phyloP scores from a whole-genome alignment of 805 yeast genomes.

The Torulaspora gathmanii region DNA sequence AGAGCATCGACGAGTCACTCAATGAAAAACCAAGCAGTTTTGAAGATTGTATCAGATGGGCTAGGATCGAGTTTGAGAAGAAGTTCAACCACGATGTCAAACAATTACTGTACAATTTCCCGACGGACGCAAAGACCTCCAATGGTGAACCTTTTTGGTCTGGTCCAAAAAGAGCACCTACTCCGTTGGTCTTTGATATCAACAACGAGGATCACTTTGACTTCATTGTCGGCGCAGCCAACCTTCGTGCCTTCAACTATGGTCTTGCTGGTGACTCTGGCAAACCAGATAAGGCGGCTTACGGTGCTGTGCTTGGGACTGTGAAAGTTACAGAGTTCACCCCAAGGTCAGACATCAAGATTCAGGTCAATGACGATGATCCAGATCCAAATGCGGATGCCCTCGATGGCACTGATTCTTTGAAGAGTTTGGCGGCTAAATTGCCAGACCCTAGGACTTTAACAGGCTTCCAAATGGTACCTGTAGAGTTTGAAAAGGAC shows the following conservation, averaged over 20 bases:
- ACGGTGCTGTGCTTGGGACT: slow-evolving; percentile 48
- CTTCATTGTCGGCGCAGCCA: slow-evolving; percentile 85
- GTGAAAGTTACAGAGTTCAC: slow-evolving; percentile 57
- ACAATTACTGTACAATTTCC: slow-evolving; percentile 91
- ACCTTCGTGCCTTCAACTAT: slow-evolving; percentile 82
- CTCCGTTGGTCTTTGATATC: slow-evolving; percentile 72
- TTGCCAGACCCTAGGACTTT: slow-evolving; percentile 85
- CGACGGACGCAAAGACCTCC: slow-evolving; percentile 85
- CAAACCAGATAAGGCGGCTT: slow-evolving; percentile 45
- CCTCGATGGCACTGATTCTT: slow-evolving; percentile 54
- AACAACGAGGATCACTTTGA: slow-evolving; percentile 72
- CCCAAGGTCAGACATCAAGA: slow-evolving; percentile 71
- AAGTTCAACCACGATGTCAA: slow-evolving; percentile 81
- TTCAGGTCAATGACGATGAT: slow-evolving; percentile 81
- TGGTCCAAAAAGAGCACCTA: slow-evolving; percentile 95
- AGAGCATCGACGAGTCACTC: slow-evolving; percentile 71
- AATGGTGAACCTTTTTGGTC: slow-evolving; percentile 95
- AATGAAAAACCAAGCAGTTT: slow-evolving; percentile 80
- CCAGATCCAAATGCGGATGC: slow-evolving; percentile 72
- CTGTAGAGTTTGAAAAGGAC: slow-evolving; percentile 97
- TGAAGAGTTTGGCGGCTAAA: slow-evolving; percentile 64
- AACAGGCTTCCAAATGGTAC: slow-evolving; percentile 79
- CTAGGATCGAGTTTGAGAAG: slow-evolving; percentile 79
- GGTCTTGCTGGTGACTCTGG: slow-evolving; percentile 76
- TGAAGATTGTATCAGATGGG: slow-evolving; percentile 95